Evolutionary conservation across 2,329 filamentous ascomycete species (phyloP).

Genomic region (Xylaria sp.): DNA sequence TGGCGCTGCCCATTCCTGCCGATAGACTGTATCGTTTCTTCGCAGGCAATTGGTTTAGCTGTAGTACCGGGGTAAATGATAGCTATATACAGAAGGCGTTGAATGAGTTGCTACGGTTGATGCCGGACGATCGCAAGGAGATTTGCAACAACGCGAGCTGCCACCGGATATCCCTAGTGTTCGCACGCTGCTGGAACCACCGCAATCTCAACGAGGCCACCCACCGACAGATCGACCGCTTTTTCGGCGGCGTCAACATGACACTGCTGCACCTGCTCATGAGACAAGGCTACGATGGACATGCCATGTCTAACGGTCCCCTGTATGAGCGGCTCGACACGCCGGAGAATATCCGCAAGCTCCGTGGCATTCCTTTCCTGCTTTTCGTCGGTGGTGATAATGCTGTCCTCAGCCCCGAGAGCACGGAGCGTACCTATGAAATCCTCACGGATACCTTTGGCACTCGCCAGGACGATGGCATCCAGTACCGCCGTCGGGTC

Average conservation of each 20-base stretch:
- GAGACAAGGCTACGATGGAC: slow-evolving; percentile 63
- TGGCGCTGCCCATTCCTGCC: slow-evolving; percentile 59
- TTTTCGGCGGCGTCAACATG: slow-evolving; percentile 73
- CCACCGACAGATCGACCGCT: slow-evolving; percentile 69
- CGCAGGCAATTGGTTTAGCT: slow-evolving; percentile 67
- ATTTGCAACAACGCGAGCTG: slow-evolving; percentile 71
- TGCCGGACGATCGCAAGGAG: slow-evolving; percentile 65
- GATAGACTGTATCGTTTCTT: slow-evolving; percentile 61
- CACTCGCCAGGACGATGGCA: slow-evolving; percentile 46
- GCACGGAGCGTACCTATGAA: slow-evolving; percentile 66
- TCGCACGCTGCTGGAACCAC: slow-evolving; percentile 74
- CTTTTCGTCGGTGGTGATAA: slow-evolving; percentile 68
- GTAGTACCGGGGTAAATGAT: slow-evolving; percentile 60
- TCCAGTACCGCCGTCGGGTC: slow-evolving; percentile 63
- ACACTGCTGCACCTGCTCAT: slow-evolving; percentile 66
- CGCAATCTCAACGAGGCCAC: slow-evolving; percentile 73
- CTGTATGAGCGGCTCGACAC: slow-evolving; percentile 61
- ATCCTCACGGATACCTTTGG: slow-evolving; percentile 64
- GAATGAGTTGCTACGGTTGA: slow-evolving; percentile 68
- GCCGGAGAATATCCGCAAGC: slow-evolving; percentile 60
- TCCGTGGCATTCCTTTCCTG: slow-evolving; percentile 65
- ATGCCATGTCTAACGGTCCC: slow-evolving; percentile 64
- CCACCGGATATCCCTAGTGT: slow-evolving; percentile 69
- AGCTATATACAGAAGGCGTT: slow-evolving; percentile 61
- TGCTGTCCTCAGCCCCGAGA: slow-evolving; percentile 64